Base-by-base conservation (phyloP, 129 eudicot species). In the Pseudognaphalium luteoalbum region DNA sequence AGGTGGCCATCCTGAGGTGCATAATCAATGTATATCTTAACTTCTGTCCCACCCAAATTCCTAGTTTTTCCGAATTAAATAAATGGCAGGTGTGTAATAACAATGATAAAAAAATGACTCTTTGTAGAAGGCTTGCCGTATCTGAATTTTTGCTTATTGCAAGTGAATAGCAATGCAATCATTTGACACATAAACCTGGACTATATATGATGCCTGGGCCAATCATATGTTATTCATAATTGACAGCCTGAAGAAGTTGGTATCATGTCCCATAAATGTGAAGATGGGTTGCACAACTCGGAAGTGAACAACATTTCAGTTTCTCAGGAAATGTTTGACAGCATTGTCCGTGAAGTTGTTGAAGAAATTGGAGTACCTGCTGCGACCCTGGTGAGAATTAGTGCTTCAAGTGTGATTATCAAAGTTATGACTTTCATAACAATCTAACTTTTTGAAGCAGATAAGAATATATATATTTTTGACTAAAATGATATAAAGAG, bases 1-100 rank as follows among this genome's bases (percentile, higher is more conserved):
- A 50, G 99, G 99, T 58, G 99, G 99, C 59, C 99, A 95, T 83
- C 99, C 99, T 30, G 99, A 95, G 99, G 97, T 94, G 64, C 50
- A 44, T 67, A 7, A 17, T 39, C 14, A 57, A 21, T 61, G 37
- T 12, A 60, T 19, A 37, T 54, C 7, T 21, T 61, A 61, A 19
- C 62, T 57, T 57, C 62, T 6, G 62, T 57, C 25, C 21, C 5
- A 57, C 25, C 10, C 7, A 12, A 61, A 15, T 71, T 29, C 14
- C 9, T 25, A 25, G 17, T 33, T 44, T 35, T 33, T 42, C 19
- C 17, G 17, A 44, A 44, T 3, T 44, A 44, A 44, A 11, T 44
- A 12, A 42, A 44, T 44, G 52, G 17, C 5, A 12, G 52, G 4
- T 44, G 52, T 12, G 52, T 44, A 12, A 44, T 44, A 0, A 44